Evolutionary conservation across 2,329 filamentous ascomycete genomes (phyloP).

Genomic region (Paradendryphiella salina): DNA sequence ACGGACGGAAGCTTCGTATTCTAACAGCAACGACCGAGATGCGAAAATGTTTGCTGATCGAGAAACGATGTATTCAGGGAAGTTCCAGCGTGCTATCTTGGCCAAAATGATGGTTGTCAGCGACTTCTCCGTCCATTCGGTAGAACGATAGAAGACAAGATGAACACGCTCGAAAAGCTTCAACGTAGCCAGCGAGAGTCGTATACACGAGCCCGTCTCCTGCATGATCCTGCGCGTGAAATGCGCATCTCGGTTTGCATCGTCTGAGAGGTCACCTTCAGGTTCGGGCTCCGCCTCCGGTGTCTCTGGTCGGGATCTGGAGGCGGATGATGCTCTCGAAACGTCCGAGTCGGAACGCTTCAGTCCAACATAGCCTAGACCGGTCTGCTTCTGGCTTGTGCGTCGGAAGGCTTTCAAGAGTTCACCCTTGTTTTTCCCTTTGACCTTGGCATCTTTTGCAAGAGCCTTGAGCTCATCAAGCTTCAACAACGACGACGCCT

Average conservation of each 20-base stretch:
- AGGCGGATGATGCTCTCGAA: slow-evolving; percentile 55
- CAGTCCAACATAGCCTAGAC: slow-evolving; percentile 70
- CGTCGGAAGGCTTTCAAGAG: slow-evolving; percentile 73
- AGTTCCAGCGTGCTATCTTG: slow-evolving; percentile 83
- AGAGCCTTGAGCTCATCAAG: slow-evolving; percentile 84
- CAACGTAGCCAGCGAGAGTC: slow-evolving; percentile 71
- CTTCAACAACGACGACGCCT: slow-evolving; percentile 78
- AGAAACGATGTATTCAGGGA: slow-evolving; percentile 87
- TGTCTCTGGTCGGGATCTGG: slow-evolving; percentile 34
- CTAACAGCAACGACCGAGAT: slow-evolving; percentile 72
- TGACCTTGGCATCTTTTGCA: slow-evolving; percentile 82
- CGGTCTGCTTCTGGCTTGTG: slow-evolving; percentile 73
- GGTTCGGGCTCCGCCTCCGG: slow-evolving; percentile 43
- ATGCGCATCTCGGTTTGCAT: slow-evolving; percentile 69
- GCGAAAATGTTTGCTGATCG: slow-evolving; percentile 87
- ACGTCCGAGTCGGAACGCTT: slow-evolving; percentile 65
- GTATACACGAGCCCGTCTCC: slow-evolving; percentile 79
- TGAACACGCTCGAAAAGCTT: slow-evolving; percentile 93
- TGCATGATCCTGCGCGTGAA: slow-evolving; percentile 77
- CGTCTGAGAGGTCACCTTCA: slow-evolving; percentile 43
- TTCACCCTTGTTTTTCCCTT: slow-evolving; percentile 85
- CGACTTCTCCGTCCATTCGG: slow-evolving; percentile 96
- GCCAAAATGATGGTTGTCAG: slow-evolving; percentile 92
- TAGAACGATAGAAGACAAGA: slow-evolving; percentile 92
- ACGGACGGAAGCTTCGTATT: slow-evolving; percentile 85